Base-by-base conservation (phyloP, 441 rosid genomes). In the Corymbia citriodora region DNA sequence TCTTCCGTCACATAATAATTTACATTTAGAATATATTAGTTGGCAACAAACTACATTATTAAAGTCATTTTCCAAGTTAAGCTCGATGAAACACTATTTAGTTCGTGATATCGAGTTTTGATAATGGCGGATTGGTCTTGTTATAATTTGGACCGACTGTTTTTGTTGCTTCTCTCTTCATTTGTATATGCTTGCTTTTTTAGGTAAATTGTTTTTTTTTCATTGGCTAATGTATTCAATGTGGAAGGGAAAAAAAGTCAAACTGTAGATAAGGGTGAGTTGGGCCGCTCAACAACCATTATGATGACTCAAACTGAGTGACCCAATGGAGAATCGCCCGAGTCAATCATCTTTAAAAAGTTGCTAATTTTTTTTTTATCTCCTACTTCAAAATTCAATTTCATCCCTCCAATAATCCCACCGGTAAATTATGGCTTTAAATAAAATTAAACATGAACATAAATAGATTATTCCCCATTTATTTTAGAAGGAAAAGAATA, bases 401-500 rank as follows among this genome's bases (percentile, higher is more conserved):
- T 36, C 49, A 18, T 72, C 18, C 12, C 48, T 3, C 10, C 11
- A 4, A 40, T 74, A 40, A 23, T 74, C 85, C 85, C 52, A 25
- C 85, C 52, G 25, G 16, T 40, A 79, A 40, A 79, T 79, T 79
- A 40, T 12, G n/a, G n/a, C 50, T 12, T 12, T 16, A 23, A 23
- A 79, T 79, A 79, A 45, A 79, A 40, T 79, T 40, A 40, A 79
- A 79, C 29, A 40, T 8, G 7, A 74, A 45, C 83, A 40, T 40
- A 74, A 74, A 48, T 40, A 12, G 23, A 19, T 79, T 2, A 40
- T 40, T 52, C 85, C 52, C 52, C 12, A 40, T 79, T 79, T 40
- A 23, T 45, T 40, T 79, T 45, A 21, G n/a, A 40, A 40, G 3
- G n/a, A 79, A 81, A 53, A 7, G 59, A 68, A 94, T 96, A 93